Evolutionary conservation across 2,329 filamentous ascomycete genomes (phyloP).

Genomic region (Amphichorda felina): DNA sequence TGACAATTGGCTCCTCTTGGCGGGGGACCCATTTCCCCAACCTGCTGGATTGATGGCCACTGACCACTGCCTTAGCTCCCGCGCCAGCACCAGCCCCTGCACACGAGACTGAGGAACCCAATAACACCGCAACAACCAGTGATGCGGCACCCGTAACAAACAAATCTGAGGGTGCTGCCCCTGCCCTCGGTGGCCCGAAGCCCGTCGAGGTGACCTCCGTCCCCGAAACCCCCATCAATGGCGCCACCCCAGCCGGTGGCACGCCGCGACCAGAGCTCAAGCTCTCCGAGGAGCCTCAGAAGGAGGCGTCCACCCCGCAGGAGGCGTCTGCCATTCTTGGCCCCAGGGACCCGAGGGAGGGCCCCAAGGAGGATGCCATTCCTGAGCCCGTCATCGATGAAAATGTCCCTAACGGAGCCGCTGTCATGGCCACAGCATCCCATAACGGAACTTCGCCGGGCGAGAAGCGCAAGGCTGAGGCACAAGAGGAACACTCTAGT

Average conservation of each 20-base stretch:
- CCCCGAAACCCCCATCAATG: conserved; percentile 22
- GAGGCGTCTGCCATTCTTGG: conserved; percentile 8
- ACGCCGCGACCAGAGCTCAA: conserved; percentile 21
- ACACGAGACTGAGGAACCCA: no score
- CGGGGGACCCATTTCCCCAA: no score
- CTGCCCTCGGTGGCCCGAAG: conserved; percentile 10
- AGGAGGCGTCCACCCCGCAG: conserved; percentile 6
- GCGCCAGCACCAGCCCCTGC: neutral
- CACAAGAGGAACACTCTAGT: conserved; percentile 1
- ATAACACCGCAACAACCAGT: no score
- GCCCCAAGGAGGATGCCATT: conserved; percentile 6
- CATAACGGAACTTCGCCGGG: conserved; percentile 5
- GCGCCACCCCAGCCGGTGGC: conserved; percentile 19
- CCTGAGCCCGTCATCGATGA: neutral
- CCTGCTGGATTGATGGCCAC: neutral
- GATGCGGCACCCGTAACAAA: no score
- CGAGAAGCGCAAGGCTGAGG: conserved; percentile 26
- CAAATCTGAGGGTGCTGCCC: neutral
- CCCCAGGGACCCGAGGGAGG: neutral
- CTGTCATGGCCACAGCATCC: neutral
- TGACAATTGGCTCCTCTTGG: no score
- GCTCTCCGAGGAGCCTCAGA: conserved; percentile 14
- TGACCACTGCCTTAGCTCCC: neutral
- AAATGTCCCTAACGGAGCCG: neutral
- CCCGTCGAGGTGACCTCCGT: conserved; percentile 22